These are phyloP conservation scores for Heteromeles arbutifolia DNA, from an alignment of 306 rosid genomes.

Conservation along the genomic window DNA sequence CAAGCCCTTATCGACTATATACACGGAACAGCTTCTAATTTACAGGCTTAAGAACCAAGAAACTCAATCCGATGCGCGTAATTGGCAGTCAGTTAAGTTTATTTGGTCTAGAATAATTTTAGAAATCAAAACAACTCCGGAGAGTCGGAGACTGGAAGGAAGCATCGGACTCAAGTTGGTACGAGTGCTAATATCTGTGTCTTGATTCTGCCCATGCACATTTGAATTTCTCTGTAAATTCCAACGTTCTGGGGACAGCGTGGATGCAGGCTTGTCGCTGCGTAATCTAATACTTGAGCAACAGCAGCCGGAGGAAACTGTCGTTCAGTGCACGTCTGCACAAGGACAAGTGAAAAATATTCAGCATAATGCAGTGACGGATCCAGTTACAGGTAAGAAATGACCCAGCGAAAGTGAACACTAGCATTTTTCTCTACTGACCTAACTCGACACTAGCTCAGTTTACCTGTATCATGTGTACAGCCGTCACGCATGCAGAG, in stretches of 20 bases:
- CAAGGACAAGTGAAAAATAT: not conserved
- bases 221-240: conserved; percentile 83
- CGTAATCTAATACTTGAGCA: conserved; percentile 80
- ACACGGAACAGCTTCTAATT: conserved; percentile 16
- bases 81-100: not conserved
- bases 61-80: not conserved
- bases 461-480: conserved; percentile 87
- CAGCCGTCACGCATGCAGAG: conserved; percentile 72
- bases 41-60: not conserved
- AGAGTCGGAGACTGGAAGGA: not conserved
- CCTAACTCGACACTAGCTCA: not conserved
- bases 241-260: conserved; percentile 65
- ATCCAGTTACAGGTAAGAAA: not conserved
- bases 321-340: conserved; percentile 87
- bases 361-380: not conserved
- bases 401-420: not conserved
- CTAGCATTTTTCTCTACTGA: not conserved
- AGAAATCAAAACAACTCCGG: not conserved
- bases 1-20: conserved; percentile 16
- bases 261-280: conserved; percentile 65
- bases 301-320: conserved; percentile 88
- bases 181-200: conserved; percentile 84
- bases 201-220: conserved; percentile 89
- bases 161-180: conserved; percentile 52
- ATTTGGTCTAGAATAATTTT: not conserved